Conservation (phyloP, 495 filamentous ascomycete species). For the Xylaria palmicola region DNA sequence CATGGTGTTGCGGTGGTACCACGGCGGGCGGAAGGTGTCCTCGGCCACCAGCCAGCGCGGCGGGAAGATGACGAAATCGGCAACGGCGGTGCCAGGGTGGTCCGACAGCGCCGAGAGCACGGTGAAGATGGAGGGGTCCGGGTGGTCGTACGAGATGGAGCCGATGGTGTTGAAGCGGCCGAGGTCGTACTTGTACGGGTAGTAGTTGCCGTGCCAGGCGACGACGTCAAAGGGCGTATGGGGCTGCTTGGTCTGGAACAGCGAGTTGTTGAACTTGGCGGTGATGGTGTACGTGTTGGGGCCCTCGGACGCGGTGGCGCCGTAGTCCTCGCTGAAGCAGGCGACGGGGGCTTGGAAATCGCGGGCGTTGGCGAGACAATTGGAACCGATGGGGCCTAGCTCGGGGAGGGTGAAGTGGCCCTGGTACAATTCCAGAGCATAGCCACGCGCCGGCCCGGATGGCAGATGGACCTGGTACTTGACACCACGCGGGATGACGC, state of each 20-base stretch:
- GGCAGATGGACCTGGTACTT: conserved; percentile 70
- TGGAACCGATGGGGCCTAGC: conserved; percentile 84
- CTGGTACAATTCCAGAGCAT: conserved; percentile 84
- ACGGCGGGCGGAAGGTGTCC: conserved; percentile 77
- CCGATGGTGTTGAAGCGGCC: conserved; percentile 78
- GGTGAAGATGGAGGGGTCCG: conserved; percentile 78
- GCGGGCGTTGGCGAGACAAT: conserved; percentile 80
- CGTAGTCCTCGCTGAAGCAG: conserved; percentile 62
- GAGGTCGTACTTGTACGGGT: conserved; percentile 84
- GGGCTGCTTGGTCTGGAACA: conserved; percentile 69
- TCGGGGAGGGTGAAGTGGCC: conserved; percentile 84
- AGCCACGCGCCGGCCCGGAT: conserved; percentile 68
- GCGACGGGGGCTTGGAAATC: conserved; percentile 88
- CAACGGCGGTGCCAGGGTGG: conserved; percentile 66
- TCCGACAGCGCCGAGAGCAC: conserved; percentile 67
- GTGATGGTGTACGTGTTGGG: conserved; percentile 58
- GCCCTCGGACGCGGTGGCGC: conserved; percentile 38
- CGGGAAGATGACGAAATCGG: conserved; percentile 83
- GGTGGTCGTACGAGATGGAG: conserved; percentile 74
- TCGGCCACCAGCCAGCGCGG: conserved; percentile 78
- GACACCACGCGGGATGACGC: conserved; percentile 82
- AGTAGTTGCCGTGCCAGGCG: conserved; percentile 76
- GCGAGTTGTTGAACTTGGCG: conserved; percentile 76
- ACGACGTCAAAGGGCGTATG: conserved; percentile 82
- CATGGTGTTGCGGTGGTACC: conserved; percentile 84